These are phyloP conservation scores for Fragosphaeria purpurea DNA, from an alignment of 2,329 filamentous ascomycete genomes.

Conservation along the genomic window DNA sequence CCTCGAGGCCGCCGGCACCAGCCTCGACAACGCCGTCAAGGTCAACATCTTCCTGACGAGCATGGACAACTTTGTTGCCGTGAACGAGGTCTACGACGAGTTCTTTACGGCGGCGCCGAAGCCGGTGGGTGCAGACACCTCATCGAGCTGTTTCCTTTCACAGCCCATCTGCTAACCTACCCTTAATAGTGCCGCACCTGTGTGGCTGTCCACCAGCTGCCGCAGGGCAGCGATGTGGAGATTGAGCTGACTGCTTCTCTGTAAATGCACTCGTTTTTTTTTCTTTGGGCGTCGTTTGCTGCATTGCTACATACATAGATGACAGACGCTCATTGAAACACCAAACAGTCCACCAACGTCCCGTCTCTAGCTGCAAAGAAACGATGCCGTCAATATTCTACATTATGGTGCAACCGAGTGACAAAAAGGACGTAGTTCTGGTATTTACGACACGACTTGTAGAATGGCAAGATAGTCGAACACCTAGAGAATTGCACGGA, in stretches of 20 bases:
- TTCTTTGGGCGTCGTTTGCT: too few relatives aligned
- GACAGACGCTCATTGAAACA: too few relatives aligned
- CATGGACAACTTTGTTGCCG: conserved; percentile 53
- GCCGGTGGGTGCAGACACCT: conserved; percentile 27
- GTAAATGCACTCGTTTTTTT: too few relatives aligned
- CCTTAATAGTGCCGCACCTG: conserved; percentile 43
- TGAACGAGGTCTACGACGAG: conserved; percentile 47
- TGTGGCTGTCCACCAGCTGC: conserved; percentile 64
- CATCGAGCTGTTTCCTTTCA: not conserved
- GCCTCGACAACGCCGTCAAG: conserved; percentile 53
- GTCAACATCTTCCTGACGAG: conserved; percentile 56
- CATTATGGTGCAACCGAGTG: too few relatives aligned
- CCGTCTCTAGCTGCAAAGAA: too few relatives aligned
- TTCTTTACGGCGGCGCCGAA: conserved; percentile 35
- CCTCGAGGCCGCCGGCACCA: conserved; percentile 49
- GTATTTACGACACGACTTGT: too few relatives aligned
- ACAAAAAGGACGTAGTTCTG: too few relatives aligned
- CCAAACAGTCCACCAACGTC: too few relatives aligned
- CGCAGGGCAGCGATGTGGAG: conserved; percentile 61
- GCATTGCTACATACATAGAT: too few relatives aligned
- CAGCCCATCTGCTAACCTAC: conserved; percentile 10
- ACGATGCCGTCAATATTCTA: too few relatives aligned
- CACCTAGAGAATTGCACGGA: too few relatives aligned
- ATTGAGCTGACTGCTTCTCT: conserved; percentile 49
- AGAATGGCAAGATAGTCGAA: too few relatives aligned